Conservation (phyloP, 2,329 filamentous ascomycete genomes). For the Tolypocladium guangdongense region DNA sequence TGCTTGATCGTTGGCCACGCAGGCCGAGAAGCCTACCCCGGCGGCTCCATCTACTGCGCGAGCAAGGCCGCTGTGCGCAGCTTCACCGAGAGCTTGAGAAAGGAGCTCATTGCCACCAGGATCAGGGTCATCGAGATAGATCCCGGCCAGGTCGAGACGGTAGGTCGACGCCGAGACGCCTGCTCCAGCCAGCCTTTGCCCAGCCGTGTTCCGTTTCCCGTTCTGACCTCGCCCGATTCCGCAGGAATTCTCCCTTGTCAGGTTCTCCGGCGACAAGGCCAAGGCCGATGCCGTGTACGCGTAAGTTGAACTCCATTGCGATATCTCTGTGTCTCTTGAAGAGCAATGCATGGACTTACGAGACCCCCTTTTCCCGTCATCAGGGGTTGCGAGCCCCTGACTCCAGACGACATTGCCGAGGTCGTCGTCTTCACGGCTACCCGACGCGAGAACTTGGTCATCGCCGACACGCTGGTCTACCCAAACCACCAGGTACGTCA, state of each 20-base stretch:
- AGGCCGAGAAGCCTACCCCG: slow-evolving; percentile 69
- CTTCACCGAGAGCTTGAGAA: slow-evolving; percentile 74
- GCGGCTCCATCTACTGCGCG: slow-evolving; percentile 86
- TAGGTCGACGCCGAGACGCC: slow-evolving; percentile 20
- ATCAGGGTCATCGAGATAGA: slow-evolving; percentile 83
- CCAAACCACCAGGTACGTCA: slow-evolving; percentile 71
- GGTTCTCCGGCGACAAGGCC: slow-evolving; percentile 77
- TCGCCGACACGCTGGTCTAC: slow-evolving; percentile 79
- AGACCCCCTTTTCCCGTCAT: neutral
- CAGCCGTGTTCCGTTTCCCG: neutral
- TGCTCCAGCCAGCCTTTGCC: neutral
- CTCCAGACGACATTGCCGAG: slow-evolving; percentile 84
- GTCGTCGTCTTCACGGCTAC: slow-evolving; percentile 77
- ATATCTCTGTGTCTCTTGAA: neutral
- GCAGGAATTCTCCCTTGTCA: slow-evolving; percentile 76
- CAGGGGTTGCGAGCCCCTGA: slow-evolving; percentile 70
- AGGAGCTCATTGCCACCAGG: slow-evolving; percentile 69
- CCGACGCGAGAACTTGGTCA: slow-evolving; percentile 77
- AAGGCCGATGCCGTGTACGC: slow-evolving; percentile 88
- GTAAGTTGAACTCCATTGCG: slow-evolving; percentile 33
- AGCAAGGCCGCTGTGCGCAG: slow-evolving; percentile 80
- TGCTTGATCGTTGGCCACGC: neutral
- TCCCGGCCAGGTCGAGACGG: slow-evolving; percentile 85
- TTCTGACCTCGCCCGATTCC: slow-evolving; percentile 2
- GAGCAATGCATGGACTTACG: neutral